Evolutionary conservation across 768 basidiomycete genomes (phyloP), one percentile per base, ranked within the genome.

Genomic region (Leccinum barrowsii): DNA sequence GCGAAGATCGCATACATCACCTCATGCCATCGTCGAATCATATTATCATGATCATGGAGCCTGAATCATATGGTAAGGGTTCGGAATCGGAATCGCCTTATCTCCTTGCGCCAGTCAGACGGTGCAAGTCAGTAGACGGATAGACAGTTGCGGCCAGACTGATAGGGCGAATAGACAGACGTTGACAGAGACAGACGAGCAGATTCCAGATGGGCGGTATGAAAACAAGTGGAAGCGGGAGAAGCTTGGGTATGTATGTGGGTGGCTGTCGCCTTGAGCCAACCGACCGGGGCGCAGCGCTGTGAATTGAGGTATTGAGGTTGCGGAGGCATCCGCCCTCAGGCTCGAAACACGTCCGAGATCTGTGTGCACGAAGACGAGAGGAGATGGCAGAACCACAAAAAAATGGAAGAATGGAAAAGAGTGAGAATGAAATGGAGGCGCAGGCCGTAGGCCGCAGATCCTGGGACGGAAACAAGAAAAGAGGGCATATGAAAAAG

Each of bases 71-170:
- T 42, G 40, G n/a, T 10, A 57, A 56, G 55, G 61, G 64, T 58
- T 65, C 65, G 47, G 47, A 22, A 15, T 24, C 42, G 52, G 47
- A 52, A 54, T 64, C 61, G 50, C 59, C 57, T 67, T 67, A 66
- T 66, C 65, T 66, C 65, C 65, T 57, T 58, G 56, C 42, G 42
- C 42, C 42, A 8, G 42, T 17, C 5, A 19, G 42, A 44, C 19
- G 19, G 42, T 5, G 10, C 10, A 44, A 32, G 42, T 44, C n/a
- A 19, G n/a, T 42, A 11, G 42, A 44, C n/a, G 19, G 42, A 44
- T 11, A 11, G 42, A 44, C 5, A 19, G 19, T 19, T 44, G 32
- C 32, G 19, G 19, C 0, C 42, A 44, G 19, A 19, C 4, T 19
- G 42, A 44, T 19, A 11, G 42, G 42, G 42, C 42, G 19, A 5